Percentiles rank a stretch among this genome's conserved stretches.
Evolutionary conservation across 345 rosid species (phyloP).

Genomic region (Schrenkiella parvula): DNA sequence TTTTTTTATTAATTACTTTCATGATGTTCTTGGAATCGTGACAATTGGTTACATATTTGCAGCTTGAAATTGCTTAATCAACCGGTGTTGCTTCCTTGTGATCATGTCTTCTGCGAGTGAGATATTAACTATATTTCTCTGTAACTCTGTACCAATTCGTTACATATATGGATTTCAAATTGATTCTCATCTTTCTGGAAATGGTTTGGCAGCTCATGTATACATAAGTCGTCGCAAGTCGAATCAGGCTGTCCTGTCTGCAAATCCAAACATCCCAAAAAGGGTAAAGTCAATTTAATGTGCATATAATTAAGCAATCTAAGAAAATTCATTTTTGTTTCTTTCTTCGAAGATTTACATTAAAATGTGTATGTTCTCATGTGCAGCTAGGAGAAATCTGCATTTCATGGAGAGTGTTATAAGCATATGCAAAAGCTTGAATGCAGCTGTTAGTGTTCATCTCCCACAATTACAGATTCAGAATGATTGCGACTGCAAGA

Average conservation of each 20-base stretch:
- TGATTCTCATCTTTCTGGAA: background rate
- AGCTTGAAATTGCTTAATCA: conserved; percentile 59
- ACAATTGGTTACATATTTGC: conserved; percentile 4
- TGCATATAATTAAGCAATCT: background rate
- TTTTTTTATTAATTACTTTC: background rate
- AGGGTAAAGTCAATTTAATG: conserved; percentile 32
- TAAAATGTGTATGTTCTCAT: background rate
- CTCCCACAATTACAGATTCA: conserved; percentile 25
- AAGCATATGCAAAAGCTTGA: conserved; percentile 58
- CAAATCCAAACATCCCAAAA: conserved; percentile 34
- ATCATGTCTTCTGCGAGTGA: conserved; percentile 78
- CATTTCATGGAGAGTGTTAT: conserved; percentile 56
- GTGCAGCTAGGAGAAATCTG: conserved; percentile 53
- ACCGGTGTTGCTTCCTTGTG: conserved; percentile 74
- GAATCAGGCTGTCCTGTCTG: conserved; percentile 53
- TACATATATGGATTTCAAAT: background rate
- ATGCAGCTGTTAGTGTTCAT: conserved; percentile 44
- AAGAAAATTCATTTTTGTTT: background rate
- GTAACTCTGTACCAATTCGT: background rate
- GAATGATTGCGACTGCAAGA: conserved; percentile 26
- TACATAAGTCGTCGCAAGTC: conserved; percentile 34
- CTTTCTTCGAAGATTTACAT: background rate
- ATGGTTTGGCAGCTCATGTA: conserved; percentile 48
- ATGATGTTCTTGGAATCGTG: background rate
- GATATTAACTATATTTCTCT: background rate